Conservation (phyloP, 1,284 basidiomycete genomes). For the Thelephora terrestris region DNA sequence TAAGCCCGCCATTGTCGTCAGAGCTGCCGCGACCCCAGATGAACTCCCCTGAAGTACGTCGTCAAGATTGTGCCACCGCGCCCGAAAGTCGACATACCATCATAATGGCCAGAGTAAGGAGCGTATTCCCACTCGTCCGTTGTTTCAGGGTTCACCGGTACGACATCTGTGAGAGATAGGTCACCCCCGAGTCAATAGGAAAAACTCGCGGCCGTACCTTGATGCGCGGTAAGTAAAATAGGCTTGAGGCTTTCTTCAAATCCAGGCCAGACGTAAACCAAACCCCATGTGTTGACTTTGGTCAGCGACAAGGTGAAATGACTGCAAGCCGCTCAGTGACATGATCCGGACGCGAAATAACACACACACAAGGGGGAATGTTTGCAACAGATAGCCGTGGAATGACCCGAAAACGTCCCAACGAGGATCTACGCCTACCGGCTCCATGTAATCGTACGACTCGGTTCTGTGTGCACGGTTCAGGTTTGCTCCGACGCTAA, state of each 20-base stretch:
- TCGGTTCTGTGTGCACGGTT: conserved; percentile 14
- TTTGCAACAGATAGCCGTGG: conserved; percentile 30
- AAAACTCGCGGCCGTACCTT: conserved; percentile 30
- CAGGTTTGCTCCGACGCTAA: neutral
- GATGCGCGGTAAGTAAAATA: conserved; percentile 54
- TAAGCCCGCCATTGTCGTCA: conserved; percentile 55
- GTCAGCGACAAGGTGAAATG: conserved; percentile 41
- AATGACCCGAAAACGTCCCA: conserved; percentile 34
- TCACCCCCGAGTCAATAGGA: neutral
- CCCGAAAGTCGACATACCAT: conserved; percentile 14
- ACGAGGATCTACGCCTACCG: conserved; percentile 32
- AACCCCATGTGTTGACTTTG: conserved; percentile 54
- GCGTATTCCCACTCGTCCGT: conserved; percentile 38
- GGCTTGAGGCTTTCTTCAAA: conserved; percentile 48
- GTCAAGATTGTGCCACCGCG: too few species aligned
- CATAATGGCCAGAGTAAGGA: conserved; percentile 28
- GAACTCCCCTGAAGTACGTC: conserved; percentile 36
- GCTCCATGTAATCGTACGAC: conserved; percentile 30
- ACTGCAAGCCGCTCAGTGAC: conserved; percentile 19
- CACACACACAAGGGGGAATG: conserved; percentile 32
- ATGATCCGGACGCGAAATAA: conserved; percentile 7
- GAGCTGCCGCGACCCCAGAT: conserved; percentile 56
- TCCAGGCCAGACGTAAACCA: conserved; percentile 58
- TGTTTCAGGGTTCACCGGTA: conserved; percentile 45
- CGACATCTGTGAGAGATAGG: conserved; percentile 32